These are phyloP conservation scores for Macrophomina pseudophaseolina DNA, from an alignment of 2,329 filamentous ascomycete genomes.

Conservation along the genomic window DNA sequence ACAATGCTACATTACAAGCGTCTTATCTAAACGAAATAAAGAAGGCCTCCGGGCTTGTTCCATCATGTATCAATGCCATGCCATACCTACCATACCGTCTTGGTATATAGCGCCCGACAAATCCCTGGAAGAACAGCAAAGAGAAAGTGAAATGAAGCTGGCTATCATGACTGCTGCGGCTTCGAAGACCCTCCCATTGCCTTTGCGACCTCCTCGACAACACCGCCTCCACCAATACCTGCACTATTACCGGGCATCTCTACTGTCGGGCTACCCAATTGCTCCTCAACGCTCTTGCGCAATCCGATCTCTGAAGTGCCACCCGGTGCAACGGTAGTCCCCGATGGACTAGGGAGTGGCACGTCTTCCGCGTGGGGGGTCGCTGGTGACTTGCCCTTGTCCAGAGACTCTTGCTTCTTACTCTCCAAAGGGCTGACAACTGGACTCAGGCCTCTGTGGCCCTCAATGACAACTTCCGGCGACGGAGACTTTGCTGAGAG, in stretches of 20 bases:
- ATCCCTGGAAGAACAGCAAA: neutral
- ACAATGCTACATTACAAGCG: neutral
- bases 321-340: neutral
- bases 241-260: conserved; percentile 2
- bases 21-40: conserved; percentile 1
- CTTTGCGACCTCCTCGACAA: conserved; percentile 7
- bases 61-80: conserved; percentile 7
- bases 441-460: conserved; percentile 6
- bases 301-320: neutral
- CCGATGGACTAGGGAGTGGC: neutral
- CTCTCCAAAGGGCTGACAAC: neutral
- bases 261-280: neutral
- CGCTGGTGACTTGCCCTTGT: conserved; percentile 5
- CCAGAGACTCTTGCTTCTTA: neutral
- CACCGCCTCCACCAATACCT: neutral
- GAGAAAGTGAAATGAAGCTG: neutral
- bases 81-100: neutral
- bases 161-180: neutral
- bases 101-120: conserved; percentile 11
- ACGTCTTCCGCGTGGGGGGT: neutral
- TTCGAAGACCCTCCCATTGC: neutral
- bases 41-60: neutral
- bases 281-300: conserved; percentile 19
- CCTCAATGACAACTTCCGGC: conserved; percentile 4
- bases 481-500: neutral